Evolutionary conservation across 176 grass and related monocot genomes (phyloP).

Genomic region (Triticum turgidum): DNA sequence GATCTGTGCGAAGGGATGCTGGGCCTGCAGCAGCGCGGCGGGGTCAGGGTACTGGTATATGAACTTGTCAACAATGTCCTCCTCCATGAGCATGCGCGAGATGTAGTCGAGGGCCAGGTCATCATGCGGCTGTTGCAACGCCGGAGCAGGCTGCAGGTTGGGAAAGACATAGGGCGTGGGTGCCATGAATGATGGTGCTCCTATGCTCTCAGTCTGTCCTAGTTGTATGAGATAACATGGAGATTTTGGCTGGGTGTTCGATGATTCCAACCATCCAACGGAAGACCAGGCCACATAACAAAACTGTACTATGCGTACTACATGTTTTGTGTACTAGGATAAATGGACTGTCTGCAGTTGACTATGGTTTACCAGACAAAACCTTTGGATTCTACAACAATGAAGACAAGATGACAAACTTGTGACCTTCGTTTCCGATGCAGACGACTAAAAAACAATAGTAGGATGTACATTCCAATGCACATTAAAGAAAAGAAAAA

Average conservation of each 20-base stretch:
- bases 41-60: conserved; percentile 36
- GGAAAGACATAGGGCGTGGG: background rate
- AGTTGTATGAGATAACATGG: background rate
- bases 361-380: background rate
- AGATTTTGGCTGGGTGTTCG: background rate
- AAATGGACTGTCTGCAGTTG: background rate
- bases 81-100: conserved; percentile 50
- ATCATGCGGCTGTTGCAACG: background rate
- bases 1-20: conserved; percentile 45
- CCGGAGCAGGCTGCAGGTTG: background rate
- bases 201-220: background rate
- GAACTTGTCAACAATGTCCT: conserved; percentile 35
- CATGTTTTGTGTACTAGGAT: background rate
- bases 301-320: no score
- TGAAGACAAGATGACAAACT: background rate
- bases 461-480: background rate
- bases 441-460: background rate
- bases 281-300: background rate
- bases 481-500: background rate
- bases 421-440: conserved; percentile 6
- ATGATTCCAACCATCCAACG: conserved; percentile 13
- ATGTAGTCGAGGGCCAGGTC: conserved; percentile 2
- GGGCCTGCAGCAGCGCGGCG: conserved; percentile 30
- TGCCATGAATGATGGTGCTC: conserved; percentile 1
- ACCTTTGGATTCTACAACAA: background rate